Evolutionary conservation across 2,329 filamentous ascomycete species (phyloP), one percentile per base, ranked within the genome.

Genomic region (Diaporthe sp.): DNA sequence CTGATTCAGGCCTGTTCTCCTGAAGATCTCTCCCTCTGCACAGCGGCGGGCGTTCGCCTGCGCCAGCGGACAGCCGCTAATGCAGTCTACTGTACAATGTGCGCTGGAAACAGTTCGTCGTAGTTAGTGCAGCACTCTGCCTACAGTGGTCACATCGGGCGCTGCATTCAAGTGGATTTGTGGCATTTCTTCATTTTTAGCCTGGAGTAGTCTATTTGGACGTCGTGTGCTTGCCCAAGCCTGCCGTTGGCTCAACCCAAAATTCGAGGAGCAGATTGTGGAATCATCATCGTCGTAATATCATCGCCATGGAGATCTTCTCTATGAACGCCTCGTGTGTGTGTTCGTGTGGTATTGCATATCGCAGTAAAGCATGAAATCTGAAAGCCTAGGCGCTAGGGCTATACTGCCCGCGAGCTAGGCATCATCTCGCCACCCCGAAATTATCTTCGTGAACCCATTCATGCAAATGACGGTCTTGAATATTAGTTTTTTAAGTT

Each of bases 381-480:
- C 22, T 17, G 25, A 65, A 55, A 69, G 49, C 49, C n/a, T n/a
- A 22, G 34, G 65, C 65, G n/a, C 49, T 42, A 42, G n/a, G 65
- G 65, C 49, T n/a, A 17, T 15, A 42, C 46, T 69, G 65, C 28
- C 46, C 34, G 34, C 65, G 34, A 49, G 65, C 49, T 69, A 42
- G 10, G 3, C 49, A 15, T 9, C 28, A 42, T n/a, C 65, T 69
- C 49, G 49, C 34, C 65, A 55, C 65, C 49, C n/a, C 49, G 65
- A 69, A 69, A 69, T 69, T 69, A 69, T 42, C 65, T 15, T 13
- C 34, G 13, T 55, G 5, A 67, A 55, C 55, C 49, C 49, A 69
- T 69, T 55, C 49, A 69, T 69, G 46, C 49, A 69, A 69, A 42
- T 31, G 65, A 69, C 49, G 65, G 65, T 69, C 34, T 69, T 42